Base-by-base conservation (phyloP, 192 early-diverging fungal genomes). In the Oehlia diaphana region DNA sequence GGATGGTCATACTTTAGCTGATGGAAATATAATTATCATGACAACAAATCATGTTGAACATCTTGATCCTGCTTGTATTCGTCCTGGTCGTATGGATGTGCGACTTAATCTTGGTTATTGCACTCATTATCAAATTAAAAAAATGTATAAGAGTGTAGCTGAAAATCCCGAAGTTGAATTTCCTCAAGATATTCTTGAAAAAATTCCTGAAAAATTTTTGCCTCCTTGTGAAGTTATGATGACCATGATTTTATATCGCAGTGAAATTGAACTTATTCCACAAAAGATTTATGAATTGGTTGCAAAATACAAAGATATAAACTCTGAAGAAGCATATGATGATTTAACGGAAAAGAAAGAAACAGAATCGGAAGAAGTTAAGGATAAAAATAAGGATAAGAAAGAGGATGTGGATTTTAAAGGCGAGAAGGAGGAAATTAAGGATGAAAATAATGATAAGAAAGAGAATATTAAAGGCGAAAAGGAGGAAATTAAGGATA, bases 21-120 rank as follows among this genome's bases (percentile, higher is more conserved):
- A 89, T 66, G 82, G 89, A 31, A 87, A 84, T n/a, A 81, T 91
- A 26, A 84, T 92, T 53, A 88, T 92, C 65, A 91, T 92, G 90
- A 91, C 90, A 3, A 84, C 89, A 0, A 92, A 92, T 79, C 89
- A 92, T 75, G 81, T 86, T 12, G 88, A 90, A 72, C 58, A 83
- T n/a, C 79, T 92, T 53, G 91, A 92, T 77, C 88, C 91, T 23
- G 90, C 90, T 9, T 82, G 92, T 39, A 88, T 89, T 68, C 83
- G 90, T 21, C 85, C 88, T 35, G 90, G 92, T 49, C 87, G 91
- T 23, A 90, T 92, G 80, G 90, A 92, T 69, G 53, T 90, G 7
- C 87, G 86, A 82, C 79, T 91, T 16, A 77, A 86, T 63, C 80
- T 92, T 31, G 85, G 84, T 3, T 88, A 90, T 84, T 85, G 84